phyloP scores from a whole-genome alignment of 2,329 filamentous ascomycete genomes.

The Amesomyces nigricolor region DNA sequence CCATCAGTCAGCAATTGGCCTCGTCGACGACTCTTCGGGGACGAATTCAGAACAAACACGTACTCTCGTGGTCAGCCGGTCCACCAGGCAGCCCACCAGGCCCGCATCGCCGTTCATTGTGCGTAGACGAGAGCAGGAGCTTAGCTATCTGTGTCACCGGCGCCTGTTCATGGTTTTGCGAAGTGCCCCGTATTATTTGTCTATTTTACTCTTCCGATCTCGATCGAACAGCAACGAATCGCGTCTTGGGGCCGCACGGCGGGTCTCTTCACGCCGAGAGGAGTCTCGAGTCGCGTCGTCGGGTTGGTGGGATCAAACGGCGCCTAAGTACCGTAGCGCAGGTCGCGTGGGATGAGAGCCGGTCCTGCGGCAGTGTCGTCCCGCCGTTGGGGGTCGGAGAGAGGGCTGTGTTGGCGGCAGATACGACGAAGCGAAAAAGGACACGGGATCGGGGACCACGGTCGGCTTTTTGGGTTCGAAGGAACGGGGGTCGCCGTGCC shows the following conservation, averaged over 20 bases:
- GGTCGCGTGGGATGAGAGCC: slow-evolving; percentile 8
- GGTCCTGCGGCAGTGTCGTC: slow-evolving; percentile 15
- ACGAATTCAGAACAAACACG: slow-evolving; percentile 14
- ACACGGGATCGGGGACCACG: background rate
- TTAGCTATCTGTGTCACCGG: slow-evolving; percentile 13
- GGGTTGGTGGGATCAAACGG: background rate
- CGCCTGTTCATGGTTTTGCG: slow-evolving; percentile 28
- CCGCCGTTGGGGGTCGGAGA: background rate
- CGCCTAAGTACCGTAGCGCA: background rate
- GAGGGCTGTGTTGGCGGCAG: background rate
- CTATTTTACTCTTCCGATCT: slow-evolving; percentile 4
- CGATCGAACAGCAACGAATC: background rate
- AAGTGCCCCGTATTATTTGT: slow-evolving; percentile 4
- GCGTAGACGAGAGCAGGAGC: slow-evolving; percentile 24
- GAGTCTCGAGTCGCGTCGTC: background rate
- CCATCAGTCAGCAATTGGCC: background rate
- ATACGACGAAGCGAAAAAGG: background rate
- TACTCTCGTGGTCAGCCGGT: slow-evolving; percentile 58
- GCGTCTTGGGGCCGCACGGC: slow-evolving; percentile 8
- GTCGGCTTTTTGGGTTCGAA: background rate
- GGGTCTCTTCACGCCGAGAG: background rate
- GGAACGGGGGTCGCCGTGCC: background rate
- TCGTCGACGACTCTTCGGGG: background rate
- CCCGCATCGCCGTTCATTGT: slow-evolving; percentile 55
- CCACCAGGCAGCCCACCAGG: slow-evolving; percentile 57